Percentiles rank a stretch among this genome's conserved stretches.
Conservation (phyloP, 495 filamentous ascomycete species). For the Bombardia bombarda region DNA sequence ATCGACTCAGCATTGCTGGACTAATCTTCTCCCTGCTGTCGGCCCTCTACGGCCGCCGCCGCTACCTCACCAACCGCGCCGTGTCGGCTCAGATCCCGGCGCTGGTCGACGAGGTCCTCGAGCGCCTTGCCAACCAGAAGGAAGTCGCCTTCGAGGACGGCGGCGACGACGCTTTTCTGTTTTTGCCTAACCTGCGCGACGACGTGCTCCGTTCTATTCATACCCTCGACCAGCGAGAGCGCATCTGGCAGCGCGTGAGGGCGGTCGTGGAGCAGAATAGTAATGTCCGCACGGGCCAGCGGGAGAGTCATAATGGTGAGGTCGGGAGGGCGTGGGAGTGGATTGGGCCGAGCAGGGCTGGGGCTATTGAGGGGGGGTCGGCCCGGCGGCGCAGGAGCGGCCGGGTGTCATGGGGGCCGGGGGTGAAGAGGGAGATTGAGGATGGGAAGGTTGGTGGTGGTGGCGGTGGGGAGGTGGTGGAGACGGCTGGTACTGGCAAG, state of each 20-base stretch:
- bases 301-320: conserved; percentile 78
- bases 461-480: conserved; percentile 9
- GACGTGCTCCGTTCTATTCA: conserved; percentile 83
- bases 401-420: conserved; percentile 38
- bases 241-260: conserved; percentile 73
- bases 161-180: conserved; percentile 66
- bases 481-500: conserved; percentile 3
- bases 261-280: conserved; percentile 85
- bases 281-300: conserved; percentile 78
- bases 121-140: conserved; percentile 75
- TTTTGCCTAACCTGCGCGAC: conserved; percentile 81
- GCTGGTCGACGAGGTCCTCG: conserved; percentile 72
- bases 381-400: conserved; percentile 42
- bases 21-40: conserved; percentile 45
- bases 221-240: conserved; percentile 59
- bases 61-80: conserved; percentile 48
- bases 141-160: conserved; percentile 61
- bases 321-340: conserved; percentile 90
- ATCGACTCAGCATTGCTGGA: conserved; percentile 87
- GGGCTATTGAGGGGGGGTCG: conserved; percentile 26
- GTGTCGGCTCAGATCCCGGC: conserved; percentile 64
- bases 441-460: background rate
- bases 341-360: conserved; percentile 61
- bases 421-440: conserved; percentile 19
- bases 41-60: conserved; percentile 49